Evolutionary conservation across 306 rosid species (phyloP).

Genomic region (Prunus fruticosa): DNA sequence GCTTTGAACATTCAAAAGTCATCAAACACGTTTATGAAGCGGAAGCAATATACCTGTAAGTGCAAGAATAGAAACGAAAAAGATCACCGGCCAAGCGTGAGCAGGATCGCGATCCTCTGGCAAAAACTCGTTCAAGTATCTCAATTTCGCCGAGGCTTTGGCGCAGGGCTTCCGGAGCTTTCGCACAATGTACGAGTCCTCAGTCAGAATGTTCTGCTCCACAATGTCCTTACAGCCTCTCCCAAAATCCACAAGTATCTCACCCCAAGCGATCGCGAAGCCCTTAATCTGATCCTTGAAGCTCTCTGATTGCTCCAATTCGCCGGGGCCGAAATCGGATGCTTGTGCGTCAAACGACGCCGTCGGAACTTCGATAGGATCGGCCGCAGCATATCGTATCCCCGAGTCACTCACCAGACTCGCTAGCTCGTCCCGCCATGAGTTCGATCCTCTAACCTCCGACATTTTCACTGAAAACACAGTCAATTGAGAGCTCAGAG

Average conservation of each 20-base stretch:
- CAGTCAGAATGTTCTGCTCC: slow-evolving; percentile 64
- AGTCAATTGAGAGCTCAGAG: not conserved
- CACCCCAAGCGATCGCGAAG: slow-evolving; percentile 82
- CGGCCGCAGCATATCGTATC: slow-evolving; percentile 37
- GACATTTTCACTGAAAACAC: slow-evolving; percentile 45
- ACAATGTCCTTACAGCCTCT: slow-evolving; percentile 78
- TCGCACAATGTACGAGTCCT: slow-evolving; percentile 56
- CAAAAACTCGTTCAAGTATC: slow-evolving; percentile 69
- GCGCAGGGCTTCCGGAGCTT: slow-evolving; percentile 67
- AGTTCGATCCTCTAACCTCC: slow-evolving; percentile 46
- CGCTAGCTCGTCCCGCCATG: slow-evolving; percentile 69
- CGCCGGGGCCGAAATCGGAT: slow-evolving; percentile 22
- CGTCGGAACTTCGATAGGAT: slow-evolving; percentile 38
- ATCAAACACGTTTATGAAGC: not conserved
- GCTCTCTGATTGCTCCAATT: slow-evolving; percentile 56
- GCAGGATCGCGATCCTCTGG: slow-evolving; percentile 98
- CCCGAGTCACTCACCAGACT: slow-evolving; percentile 55
- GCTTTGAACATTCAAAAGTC: not conserved
- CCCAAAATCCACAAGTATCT: slow-evolving; percentile 70
- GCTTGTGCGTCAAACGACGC: slow-evolving; percentile 33
- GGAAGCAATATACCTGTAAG: slow-evolving; percentile 51
- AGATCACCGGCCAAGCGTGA: slow-evolving; percentile 79
- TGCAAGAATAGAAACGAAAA: slow-evolving; percentile 72
- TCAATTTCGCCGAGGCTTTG: slow-evolving; percentile 56
- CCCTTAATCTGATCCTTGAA: slow-evolving; percentile 80